These are phyloP conservation scores for Talaromyces amestolkiae DNA, from an alignment of 2,329 filamentous ascomycete genomes.

Conservation along the genomic window DNA sequence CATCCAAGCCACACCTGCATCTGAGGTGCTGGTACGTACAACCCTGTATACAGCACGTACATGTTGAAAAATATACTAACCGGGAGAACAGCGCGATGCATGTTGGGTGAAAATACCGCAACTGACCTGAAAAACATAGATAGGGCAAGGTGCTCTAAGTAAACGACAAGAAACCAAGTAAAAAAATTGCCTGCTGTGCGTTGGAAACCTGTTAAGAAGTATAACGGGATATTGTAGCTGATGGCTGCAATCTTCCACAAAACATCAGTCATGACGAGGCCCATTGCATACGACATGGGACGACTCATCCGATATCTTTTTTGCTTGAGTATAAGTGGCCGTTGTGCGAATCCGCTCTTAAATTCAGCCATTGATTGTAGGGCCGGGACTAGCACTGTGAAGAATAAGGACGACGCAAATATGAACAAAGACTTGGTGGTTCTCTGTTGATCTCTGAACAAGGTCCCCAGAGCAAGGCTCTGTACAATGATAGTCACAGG, in stretches of 20 bases:
- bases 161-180: slow-evolving; percentile 62
- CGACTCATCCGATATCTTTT: slow-evolving; percentile 50
- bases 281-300: slow-evolving; percentile 76
- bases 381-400: slow-evolving; percentile 18
- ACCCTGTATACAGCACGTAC: slow-evolving; percentile 74
- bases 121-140: slow-evolving; percentile 72
- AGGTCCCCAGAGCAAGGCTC: slow-evolving; percentile 20
- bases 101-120: slow-evolving; percentile 70
- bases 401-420: slow-evolving; percentile 20
- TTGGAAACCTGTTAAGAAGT: slow-evolving; percentile 68
- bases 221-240: slow-evolving; percentile 68
- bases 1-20: slow-evolving; percentile 73
- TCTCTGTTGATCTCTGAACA: slow-evolving; percentile 20
- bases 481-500: slow-evolving; percentile 17
- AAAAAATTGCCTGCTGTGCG: slow-evolving; percentile 69
- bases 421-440: slow-evolving; percentile 17
- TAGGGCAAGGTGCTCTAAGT: slow-evolving; percentile 54
- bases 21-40: slow-evolving; percentile 69
- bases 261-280: slow-evolving; percentile 72
- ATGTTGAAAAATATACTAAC: slow-evolving; percentile 73
- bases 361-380: slow-evolving; percentile 21
- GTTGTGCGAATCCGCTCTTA: slow-evolving; percentile 20
- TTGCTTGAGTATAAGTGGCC: slow-evolving; percentile 21
- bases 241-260: slow-evolving; percentile 69
- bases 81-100: slow-evolving; percentile 78